Evolutionary conservation across 164 flowering plant genomes (phyloP), one percentile per base, ranked within the genome.

Genomic region (Cinnamomum micranthum): DNA sequence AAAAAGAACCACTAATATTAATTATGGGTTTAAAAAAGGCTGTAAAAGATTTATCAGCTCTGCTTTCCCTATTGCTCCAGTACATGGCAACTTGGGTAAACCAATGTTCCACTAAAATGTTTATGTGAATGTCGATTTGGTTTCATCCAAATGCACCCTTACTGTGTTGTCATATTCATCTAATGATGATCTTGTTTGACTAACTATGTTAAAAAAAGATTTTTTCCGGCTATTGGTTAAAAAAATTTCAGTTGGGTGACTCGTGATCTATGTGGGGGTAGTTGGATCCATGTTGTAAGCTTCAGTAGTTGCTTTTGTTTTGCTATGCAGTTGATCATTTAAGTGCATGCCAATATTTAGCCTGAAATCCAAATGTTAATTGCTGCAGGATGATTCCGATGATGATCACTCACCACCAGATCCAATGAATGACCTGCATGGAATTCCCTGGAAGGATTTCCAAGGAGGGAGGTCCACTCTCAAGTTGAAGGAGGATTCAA

Each of bases 391-490:
- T 28, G 80, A 82, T 75, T 80, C 83, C 11, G 87, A 83, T 65
- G 81, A 80, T n/a, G 73, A 73, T 19, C 79, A 83, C 51, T 79
- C 84, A 59, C 69, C 84, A 77, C 72, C 76, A 55, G 83, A 84
- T 71, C 85, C 85, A 74, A 84, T 74, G 74, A 76, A 71, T 66
- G 85, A 88, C 50, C 79, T 89, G 77, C 88, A 88, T 81, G 97
- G 94, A 72, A 81, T 88, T 59, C 89, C 94, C 6, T 91, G 93
- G 97, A 90, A 86, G 81, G 91, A 88, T 85, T 89, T 91, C 79
- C 80, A 87, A 1, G 80, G 74, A 66, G 87, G 83, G 71, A 87
- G 84, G 62, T 76, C 87, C 74, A 74, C 70, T 74, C 78, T 82
- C 52, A 81, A 80, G 73, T 84, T 47, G 9, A 80, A 81, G 78